phyloP scores from a whole-genome alignment of 2,329 filamentous ascomycete genomes.

The Penicillium sp. region DNA sequence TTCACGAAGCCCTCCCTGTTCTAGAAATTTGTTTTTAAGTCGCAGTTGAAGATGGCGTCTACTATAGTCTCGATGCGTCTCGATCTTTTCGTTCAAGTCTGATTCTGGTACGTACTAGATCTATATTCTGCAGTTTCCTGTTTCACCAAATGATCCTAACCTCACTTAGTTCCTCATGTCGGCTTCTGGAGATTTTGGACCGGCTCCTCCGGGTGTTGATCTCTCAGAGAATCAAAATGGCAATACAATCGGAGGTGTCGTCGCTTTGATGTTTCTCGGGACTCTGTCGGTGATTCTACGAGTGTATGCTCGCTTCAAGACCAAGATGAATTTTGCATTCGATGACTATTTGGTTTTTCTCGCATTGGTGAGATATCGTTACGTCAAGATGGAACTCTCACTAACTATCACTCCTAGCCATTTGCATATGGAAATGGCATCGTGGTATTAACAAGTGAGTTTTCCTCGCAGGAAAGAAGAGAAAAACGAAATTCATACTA shows the following conservation, averaged over 20 bases:
- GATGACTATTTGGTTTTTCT: conserved; percentile 9
- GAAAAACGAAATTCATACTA: background rate
- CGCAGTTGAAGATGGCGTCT: no score
- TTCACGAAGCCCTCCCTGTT: no score
- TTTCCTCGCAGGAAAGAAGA: no score
- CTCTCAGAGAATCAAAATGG: background rate
- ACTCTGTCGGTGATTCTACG: conserved; percentile 7
- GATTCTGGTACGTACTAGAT: no score
- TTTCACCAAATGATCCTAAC: background rate
- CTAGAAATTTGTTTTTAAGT: no score
- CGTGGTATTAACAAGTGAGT: background rate
- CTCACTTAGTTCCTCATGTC: background rate
- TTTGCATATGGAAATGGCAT: background rate
- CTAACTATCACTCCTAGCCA: background rate
- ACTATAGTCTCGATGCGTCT: no score
- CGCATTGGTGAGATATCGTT: conserved; percentile 2
- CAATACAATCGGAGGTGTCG: background rate
- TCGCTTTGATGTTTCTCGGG: conserved; percentile 6
- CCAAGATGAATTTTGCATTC: conserved; percentile 2
- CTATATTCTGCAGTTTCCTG: background rate
- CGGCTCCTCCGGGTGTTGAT: background rate
- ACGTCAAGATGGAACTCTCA: background rate
- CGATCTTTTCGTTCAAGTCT: no score
- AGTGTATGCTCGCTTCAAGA: conserved; percentile 5
- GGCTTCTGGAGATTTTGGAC: background rate